A percentile compares a stretch with the other conserved stretches of the same genome.
Evolutionary conservation across 192 early-diverging fungal genomes (phyloP).

Genomic region (Coemansia sp.): DNA sequence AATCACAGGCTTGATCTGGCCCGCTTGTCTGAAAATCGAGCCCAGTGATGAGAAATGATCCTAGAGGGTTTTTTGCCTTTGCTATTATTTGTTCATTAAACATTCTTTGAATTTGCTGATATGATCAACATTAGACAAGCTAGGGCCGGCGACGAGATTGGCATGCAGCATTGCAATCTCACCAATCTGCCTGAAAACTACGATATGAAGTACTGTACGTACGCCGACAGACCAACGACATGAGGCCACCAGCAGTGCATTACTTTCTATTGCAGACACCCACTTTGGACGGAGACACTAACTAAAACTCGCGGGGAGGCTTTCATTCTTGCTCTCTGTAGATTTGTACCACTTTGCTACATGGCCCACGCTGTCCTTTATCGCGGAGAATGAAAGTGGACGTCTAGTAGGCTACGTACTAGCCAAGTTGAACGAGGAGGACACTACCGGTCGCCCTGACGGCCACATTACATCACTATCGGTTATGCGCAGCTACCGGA

Average conservation of each 20-base stretch:
- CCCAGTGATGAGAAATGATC: constrained; percentile 1
- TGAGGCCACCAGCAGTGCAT: not conserved
- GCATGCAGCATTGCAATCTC: constrained; percentile 98
- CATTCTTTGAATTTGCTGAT: constrained; percentile 6
- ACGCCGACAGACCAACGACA: constrained; percentile 45
- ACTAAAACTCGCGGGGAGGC: not conserved
- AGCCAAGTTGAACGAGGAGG: constrained; percentile 96
- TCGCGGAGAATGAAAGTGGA: constrained; percentile 91
- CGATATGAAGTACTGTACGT: constrained; percentile 92
- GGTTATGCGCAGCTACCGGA: constrained; percentile 95
- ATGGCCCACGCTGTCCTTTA: constrained; percentile 93
- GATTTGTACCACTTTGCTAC: constrained; percentile 78
- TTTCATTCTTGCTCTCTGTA: constrained; percentile 24
- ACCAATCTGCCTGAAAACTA: constrained; percentile 99
- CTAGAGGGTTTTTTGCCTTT: constrained; percentile 1
- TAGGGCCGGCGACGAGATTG: constrained; percentile 55
- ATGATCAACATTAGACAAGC: constrained; percentile 57
- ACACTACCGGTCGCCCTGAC: constrained; percentile 69
- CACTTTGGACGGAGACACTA: not conserved
- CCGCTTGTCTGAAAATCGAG: not conserved
- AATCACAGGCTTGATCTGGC: not conserved
- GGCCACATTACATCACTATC: constrained; percentile 98
- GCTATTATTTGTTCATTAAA: not conserved
- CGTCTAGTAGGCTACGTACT: constrained; percentile 97
- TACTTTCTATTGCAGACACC: not conserved